Percentiles rank a stretch among this genome's conserved stretches.
Evolutionary conservation across 1,284 basidiomycete species (phyloP).

Genomic region (Pyrrhoderma noxium): DNA sequence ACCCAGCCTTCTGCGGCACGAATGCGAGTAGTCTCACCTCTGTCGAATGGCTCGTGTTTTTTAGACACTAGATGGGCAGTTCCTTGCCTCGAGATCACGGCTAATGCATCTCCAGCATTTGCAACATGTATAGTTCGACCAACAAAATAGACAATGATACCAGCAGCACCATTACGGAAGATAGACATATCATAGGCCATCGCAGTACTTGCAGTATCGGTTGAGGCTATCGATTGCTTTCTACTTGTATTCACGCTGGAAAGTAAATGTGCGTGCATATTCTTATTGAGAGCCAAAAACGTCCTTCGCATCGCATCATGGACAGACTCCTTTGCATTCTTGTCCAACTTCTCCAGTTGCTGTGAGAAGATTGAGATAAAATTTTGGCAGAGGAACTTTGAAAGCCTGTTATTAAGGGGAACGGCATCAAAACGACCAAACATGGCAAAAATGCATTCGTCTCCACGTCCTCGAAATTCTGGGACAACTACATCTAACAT

Average conservation of each 20-base stretch:
- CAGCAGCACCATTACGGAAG: conserved; percentile 74
- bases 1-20: conserved; percentile 94
- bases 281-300: conserved; percentile 81
- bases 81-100: conserved; percentile 83
- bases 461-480: conserved; percentile 69
- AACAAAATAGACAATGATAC: conserved; percentile 81
- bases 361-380: conserved; percentile 58
- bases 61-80: conserved; percentile 71
- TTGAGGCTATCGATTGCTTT: conserved; percentile 58
- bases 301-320: conserved; percentile 77
- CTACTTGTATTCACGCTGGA: conserved; percentile 37
- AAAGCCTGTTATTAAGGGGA: conserved; percentile 55
- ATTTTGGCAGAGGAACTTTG: conserved; percentile 78
- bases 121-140: conserved; percentile 83
- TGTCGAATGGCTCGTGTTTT: conserved; percentile 89
- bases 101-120: conserved; percentile 86
- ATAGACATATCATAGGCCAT: conserved; percentile 34
- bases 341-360: conserved; percentile 49
- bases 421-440: conserved; percentile 75
- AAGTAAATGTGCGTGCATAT: conserved; percentile 59
- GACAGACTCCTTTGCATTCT: conserved; percentile 48
- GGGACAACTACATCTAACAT: conserved; percentile 95
- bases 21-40: conserved; percentile 80
- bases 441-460: conserved; percentile 94
- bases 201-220: conserved; percentile 25